Percentiles rank a stretch among this genome's conserved stretches.
These are phyloP conservation scores for Metschnikowia lachancei DNA, from an alignment of 805 yeast genomes.

Conservation along the genomic window DNA sequence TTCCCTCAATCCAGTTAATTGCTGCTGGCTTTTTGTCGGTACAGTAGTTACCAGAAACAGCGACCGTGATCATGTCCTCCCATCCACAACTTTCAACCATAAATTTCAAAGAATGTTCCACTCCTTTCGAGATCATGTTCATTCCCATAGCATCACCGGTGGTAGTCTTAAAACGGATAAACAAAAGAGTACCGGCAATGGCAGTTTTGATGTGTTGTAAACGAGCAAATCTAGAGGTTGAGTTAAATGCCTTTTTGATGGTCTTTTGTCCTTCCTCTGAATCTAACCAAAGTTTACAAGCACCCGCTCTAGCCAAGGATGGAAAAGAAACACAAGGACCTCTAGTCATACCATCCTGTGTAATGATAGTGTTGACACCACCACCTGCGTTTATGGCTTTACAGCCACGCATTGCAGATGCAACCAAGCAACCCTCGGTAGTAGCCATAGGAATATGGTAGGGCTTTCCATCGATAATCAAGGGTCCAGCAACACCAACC, in stretches of 20 bases:
- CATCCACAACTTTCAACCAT: conserved; percentile 90
- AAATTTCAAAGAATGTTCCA: conserved; percentile 76
- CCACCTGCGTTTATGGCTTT: conserved; percentile 97
- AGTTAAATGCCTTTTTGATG: conserved; percentile 86
- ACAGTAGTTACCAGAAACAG: conserved; percentile 96
- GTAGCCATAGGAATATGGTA: conserved; percentile 98
- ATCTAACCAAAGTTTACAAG: conserved; percentile 92
- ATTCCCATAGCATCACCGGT: conserved; percentile 99
- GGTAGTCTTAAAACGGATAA: conserved; percentile 92
- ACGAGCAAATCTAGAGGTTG: conserved; percentile 96
- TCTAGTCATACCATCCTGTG: conserved; percentile 98
- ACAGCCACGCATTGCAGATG: conserved; percentile 98
- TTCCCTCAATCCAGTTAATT: conserved; percentile 98
- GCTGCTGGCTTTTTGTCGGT: conserved; percentile 98
- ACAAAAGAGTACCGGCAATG: conserved; percentile 86
- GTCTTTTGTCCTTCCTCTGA: conserved; percentile 86
- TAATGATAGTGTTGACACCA: conserved; percentile 87
- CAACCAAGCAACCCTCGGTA: conserved; percentile 97
- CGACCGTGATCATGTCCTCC: conserved; percentile 88
- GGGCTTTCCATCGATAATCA: conserved; percentile 83
- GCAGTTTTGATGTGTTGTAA: conserved; percentile 89
- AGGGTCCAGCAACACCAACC: conserved; percentile 96
- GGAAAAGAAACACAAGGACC: conserved; percentile 97
- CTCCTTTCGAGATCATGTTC: conserved; percentile 99
- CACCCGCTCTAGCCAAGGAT: conserved; percentile 81